Evolutionary conservation across 495 filamentous ascomycete genomes (phyloP).

Genomic region (Sporormia fimetaria): DNA sequence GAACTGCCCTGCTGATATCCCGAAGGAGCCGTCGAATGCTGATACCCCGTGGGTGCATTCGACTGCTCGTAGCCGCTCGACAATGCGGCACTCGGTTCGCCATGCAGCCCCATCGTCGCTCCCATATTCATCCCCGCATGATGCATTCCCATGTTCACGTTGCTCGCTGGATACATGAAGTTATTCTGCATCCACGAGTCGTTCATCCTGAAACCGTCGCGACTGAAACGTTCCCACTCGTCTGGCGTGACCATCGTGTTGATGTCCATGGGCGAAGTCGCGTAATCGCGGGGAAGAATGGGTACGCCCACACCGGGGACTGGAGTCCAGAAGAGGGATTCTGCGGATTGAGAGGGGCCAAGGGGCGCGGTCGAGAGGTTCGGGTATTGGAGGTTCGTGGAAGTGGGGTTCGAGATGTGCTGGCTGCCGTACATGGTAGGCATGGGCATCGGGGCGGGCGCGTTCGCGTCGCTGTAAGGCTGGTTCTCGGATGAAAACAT

Average conservation of each 20-base stretch:
- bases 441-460: too few species aligned
- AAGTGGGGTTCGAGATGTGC: not conserved
- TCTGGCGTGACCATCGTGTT: slow-evolving; percentile 17
- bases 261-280: slow-evolving; percentile 20
- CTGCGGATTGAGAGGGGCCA: slow-evolving; percentile 4
- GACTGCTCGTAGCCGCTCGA: too few species aligned
- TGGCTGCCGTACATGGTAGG: too few species aligned
- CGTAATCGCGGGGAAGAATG: slow-evolving; percentile 6
- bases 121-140: too few species aligned
- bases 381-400: not conserved
- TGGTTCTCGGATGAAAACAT: slow-evolving; percentile 1
- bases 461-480: too few species aligned
- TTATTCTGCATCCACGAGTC: slow-evolving; percentile 17
- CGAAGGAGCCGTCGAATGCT: too few species aligned
- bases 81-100: too few species aligned
- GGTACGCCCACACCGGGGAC: slow-evolving; percentile 26
- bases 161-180: too few species aligned
- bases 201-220: slow-evolving; percentile 23
- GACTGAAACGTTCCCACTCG: slow-evolving; percentile 19
- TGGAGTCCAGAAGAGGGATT: slow-evolving; percentile 29
- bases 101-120: too few species aligned
- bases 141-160: too few species aligned
- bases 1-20: too few species aligned
- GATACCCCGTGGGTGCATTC: too few species aligned
- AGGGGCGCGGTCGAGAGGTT: not conserved